phyloP scores from a whole-genome alignment of 78 protist species.

The Polysphondylium violaceum region DNA sequence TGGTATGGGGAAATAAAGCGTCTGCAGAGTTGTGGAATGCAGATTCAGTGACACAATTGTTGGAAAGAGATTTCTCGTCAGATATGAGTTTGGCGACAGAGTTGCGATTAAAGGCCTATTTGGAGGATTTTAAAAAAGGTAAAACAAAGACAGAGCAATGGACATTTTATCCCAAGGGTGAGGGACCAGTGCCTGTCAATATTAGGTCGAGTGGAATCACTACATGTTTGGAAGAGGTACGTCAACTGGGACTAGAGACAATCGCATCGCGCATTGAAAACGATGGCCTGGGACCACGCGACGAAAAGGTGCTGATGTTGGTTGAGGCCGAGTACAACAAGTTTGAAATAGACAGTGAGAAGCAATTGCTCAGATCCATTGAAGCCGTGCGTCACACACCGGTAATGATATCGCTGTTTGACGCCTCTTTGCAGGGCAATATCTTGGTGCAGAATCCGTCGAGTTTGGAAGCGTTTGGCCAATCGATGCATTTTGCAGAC shows the following conservation, averaged over 20 bases:
- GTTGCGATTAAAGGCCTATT: not conserved
- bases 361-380: not conserved
- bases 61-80: not conserved
- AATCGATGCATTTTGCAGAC: not conserved
- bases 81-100: conserved; percentile 28
- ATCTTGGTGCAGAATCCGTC: conserved; percentile 19
- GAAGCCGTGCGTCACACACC: conserved; percentile 18
- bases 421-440: not conserved
- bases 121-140: conserved; percentile 15
- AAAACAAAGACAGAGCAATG: conserved; percentile 16
- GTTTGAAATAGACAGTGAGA: not conserved
- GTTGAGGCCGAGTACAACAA: not conserved
- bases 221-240: not conserved
- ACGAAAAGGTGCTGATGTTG: conserved; percentile 11
- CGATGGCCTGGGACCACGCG: not conserved
- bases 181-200: conserved; percentile 3
- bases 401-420: conserved; percentile 10
- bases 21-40: conserved; percentile 21
- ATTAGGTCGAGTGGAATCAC: conserved; percentile 3
- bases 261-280: not conserved
- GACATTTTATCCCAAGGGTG: conserved; percentile 18
- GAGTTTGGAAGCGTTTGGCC: not conserved
- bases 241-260: not conserved
- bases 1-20: conserved; percentile 47
- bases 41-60: not conserved